Percentiles rank a stretch among this genome's conserved stretches.
phyloP scores from a whole-genome alignment of 352 stramenopile genomes.

The Phytophthora pini region DNA sequence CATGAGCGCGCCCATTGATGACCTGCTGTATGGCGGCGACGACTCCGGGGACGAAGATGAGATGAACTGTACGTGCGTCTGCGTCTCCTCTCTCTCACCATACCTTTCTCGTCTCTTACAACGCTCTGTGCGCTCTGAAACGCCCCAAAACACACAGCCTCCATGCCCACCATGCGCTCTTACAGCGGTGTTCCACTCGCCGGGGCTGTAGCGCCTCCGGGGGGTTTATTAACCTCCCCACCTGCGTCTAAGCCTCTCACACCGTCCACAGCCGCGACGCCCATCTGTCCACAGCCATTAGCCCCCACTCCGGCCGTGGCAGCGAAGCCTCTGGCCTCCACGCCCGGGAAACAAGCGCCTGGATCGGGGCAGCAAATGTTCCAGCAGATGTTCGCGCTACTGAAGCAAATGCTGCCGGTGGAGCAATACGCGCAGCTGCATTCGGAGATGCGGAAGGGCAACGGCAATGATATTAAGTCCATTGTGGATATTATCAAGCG shows the following conservation, averaged over 20 bases:
- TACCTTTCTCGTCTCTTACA: constrained; percentile 10
- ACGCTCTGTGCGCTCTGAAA: constrained; percentile 15
- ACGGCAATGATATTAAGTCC: constrained; percentile 87
- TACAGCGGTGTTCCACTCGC: constrained; percentile 42
- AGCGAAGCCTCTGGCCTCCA: constrained; percentile 11
- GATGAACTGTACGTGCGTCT: constrained; percentile 57
- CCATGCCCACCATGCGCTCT: constrained; percentile 43
- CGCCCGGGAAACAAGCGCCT: constrained; percentile 45
- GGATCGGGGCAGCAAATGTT: constrained; percentile 87
- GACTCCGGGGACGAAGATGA: constrained; percentile 85
- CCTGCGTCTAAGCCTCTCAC: constrained; percentile 19
- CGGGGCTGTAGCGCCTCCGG: constrained; percentile 29
- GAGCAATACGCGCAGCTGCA: constrained; percentile 84
- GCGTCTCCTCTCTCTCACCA: constrained; percentile 6
- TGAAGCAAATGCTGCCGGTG: constrained; percentile 86
- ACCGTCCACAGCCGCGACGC: constrained; percentile 12
- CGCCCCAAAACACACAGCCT: constrained; percentile 16
- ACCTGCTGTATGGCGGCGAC: constrained; percentile 82
- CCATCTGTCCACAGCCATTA: constrained; percentile 27
- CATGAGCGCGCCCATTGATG: constrained; percentile 88
- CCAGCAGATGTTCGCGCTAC: constrained; percentile 85
- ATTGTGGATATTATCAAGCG: constrained; percentile 91
- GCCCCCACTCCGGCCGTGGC: constrained; percentile 5
- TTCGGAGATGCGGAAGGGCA: constrained; percentile 85
- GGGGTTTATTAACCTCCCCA: constrained; percentile 30